A percentile compares a stretch with the other conserved stretches of the same genome.
Conservation (phyloP, 1,284 basidiomycete species). For the Ganoderma leucocontextum region DNA sequence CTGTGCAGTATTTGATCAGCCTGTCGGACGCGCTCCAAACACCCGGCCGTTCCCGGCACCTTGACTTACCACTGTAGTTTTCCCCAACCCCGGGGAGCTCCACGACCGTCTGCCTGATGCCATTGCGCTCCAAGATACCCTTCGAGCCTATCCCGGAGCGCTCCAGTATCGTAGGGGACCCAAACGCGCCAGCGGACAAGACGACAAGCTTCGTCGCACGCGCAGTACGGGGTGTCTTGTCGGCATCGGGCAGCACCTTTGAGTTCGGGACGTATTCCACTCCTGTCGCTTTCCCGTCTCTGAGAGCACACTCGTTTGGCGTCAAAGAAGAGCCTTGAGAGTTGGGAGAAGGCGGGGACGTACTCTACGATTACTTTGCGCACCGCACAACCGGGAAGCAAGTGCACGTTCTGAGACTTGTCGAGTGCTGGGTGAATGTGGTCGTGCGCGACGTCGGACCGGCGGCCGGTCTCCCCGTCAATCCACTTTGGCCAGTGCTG, state of each 20-base stretch:
- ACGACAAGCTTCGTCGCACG: constrained; percentile 55
- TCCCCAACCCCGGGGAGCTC: constrained; percentile 68
- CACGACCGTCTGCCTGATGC: constrained; percentile 50
- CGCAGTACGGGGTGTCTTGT: constrained; percentile 35
- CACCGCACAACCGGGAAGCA: constrained; percentile 33
- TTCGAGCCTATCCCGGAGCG: constrained; percentile 42
- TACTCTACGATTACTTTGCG: constrained; percentile 42
- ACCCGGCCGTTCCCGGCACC: too few species aligned
- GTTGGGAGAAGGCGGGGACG: neutral
- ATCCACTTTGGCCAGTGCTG: constrained; percentile 51
- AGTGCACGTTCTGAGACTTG: constrained; percentile 35
- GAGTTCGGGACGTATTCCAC: constrained; percentile 60
- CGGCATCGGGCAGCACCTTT: constrained; percentile 25
- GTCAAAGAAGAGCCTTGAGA: neutral
- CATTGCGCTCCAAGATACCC: constrained; percentile 49
- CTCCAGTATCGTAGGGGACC: constrained; percentile 41
- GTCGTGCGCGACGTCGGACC: constrained; percentile 64
- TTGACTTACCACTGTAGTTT: constrained; percentile 59
- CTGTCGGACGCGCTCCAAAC: neutral
- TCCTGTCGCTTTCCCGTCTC: constrained; percentile 59
- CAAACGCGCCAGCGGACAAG: constrained; percentile 49
- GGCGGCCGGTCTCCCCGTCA: constrained; percentile 56
- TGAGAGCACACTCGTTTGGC: constrained; percentile 30
- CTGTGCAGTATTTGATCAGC: constrained; percentile 38
- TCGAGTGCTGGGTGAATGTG: constrained; percentile 60